phyloP scores from a whole-genome alignment of 768 basidiomycete species.

The Tricholomella constricta region DNA sequence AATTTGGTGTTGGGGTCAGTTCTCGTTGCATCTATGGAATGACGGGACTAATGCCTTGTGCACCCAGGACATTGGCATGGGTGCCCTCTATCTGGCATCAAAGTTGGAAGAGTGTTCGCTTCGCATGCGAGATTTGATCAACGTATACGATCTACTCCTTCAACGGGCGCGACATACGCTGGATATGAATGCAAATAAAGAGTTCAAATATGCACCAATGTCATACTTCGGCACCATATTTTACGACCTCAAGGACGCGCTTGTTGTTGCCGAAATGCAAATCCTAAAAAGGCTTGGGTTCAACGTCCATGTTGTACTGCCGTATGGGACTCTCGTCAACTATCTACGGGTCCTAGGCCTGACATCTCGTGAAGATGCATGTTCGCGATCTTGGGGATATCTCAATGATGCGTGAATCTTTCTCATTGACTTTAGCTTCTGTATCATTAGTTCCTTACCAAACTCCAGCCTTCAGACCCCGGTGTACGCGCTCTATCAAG shows the following conservation, averaged over 20 bases:
- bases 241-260: conserved; percentile 92
- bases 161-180: conserved; percentile 66
- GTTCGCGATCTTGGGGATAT: conserved; percentile 88
- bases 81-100: conserved; percentile 84
- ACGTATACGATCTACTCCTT: conserved; percentile 88
- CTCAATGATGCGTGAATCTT: conserved; percentile 89
- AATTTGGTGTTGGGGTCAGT: conserved; percentile 90
- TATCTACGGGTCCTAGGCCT: conserved; percentile 92
- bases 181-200: conserved; percentile 31
- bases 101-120: conserved; percentile 93
- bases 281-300: conserved; percentile 94
- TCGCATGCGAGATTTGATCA: conserved; percentile 92
- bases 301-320: conserved; percentile 89
- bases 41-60: conserved; percentile 11
- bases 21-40: not conserved
- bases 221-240: conserved; percentile 87
- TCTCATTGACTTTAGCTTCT: not conserved
- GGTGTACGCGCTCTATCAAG: conserved; percentile 85
- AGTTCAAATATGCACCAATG: conserved; percentile 80
- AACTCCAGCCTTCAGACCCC: conserved; percentile 85
- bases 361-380: conserved; percentile 66
- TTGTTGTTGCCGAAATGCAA: conserved; percentile 97
- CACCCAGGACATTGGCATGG: conserved; percentile 81
- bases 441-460: not conserved
- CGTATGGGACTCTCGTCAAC: conserved; percentile 93